Conservation (phyloP, 2,329 filamentous ascomycete species). For the Clarireedia homoeocarpa region DNA sequence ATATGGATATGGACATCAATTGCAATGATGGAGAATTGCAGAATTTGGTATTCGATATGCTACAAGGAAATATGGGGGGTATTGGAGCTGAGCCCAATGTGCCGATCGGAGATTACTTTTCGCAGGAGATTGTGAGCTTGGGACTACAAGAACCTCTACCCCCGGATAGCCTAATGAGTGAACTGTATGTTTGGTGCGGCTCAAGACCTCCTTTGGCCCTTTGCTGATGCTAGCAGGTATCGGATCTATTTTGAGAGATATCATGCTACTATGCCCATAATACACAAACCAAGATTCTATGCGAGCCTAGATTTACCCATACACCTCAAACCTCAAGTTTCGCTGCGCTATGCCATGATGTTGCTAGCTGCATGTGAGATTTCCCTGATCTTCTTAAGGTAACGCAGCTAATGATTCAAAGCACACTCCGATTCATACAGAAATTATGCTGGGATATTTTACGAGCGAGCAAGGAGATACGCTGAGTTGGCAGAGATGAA, state of each 20-base stretch:
- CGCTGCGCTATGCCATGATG: constrained; percentile 83
- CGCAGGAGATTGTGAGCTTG: constrained; percentile 59
- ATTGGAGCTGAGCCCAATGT: background rate
- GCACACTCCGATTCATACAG: constrained; percentile 63
- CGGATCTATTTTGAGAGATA: constrained; percentile 68
- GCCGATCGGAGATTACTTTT: constrained; percentile 40
- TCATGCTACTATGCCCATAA: constrained; percentile 64
- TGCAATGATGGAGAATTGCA: constrained; percentile 14
- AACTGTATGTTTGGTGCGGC: constrained; percentile 48
- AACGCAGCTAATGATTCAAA: background rate
- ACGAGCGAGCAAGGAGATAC: constrained; percentile 74
- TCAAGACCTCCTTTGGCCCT: background rate
- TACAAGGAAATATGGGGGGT: background rate
- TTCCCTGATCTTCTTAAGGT: background rate
- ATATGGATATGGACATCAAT: constrained; percentile 22
- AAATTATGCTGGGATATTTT: constrained; percentile 68
- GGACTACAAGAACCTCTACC: constrained; percentile 79
- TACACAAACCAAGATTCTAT: constrained; percentile 70
- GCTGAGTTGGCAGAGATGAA: constrained; percentile 79
- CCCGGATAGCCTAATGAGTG: constrained; percentile 69
- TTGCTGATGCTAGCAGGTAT: constrained; percentile 43
- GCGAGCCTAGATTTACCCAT: constrained; percentile 65
- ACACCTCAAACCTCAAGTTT: constrained; percentile 72
- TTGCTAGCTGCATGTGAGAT: constrained; percentile 54
- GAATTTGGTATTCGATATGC: constrained; percentile 15